A percentile compares a stretch with the other conserved stretches of the same genome.
These are phyloP conservation scores for Poterioochromonas sp. DNA, from an alignment of 352 stramenopile genomes.

Conservation along the genomic window DNA sequence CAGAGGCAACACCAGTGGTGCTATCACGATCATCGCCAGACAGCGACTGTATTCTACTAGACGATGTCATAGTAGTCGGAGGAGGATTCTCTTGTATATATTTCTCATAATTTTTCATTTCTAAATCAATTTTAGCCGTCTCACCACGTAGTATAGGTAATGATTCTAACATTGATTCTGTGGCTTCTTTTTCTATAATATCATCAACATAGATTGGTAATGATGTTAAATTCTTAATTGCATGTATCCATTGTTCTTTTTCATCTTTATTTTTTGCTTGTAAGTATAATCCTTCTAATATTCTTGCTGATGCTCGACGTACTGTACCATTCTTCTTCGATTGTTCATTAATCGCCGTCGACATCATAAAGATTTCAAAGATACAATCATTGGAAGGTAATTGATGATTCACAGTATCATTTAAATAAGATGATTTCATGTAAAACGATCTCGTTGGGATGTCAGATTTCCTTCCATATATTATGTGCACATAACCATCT, in stretches of 20 bases:
- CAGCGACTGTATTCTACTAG: too few species aligned
- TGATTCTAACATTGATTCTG: slow-evolving; percentile 2
- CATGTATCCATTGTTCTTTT: not conserved
- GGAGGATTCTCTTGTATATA: not conserved
- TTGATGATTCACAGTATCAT: not conserved
- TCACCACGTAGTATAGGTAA: slow-evolving; percentile 4
- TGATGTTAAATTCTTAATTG: not conserved
- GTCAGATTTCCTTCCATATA: not conserved
- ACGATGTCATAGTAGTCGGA: too few species aligned
- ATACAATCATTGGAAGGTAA: too few species aligned
- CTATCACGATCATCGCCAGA: too few species aligned
- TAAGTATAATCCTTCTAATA: not conserved
- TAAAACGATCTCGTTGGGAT: slow-evolving; percentile 5
- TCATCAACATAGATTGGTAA: not conserved
- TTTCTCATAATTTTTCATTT: not conserved
- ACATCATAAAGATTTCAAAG: not conserved
- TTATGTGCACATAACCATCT: slow-evolving; percentile 2
- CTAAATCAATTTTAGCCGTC: slow-evolving; percentile 19
- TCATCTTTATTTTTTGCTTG: not conserved
- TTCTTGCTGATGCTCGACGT: too few species aligned
- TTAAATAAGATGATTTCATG: not conserved
- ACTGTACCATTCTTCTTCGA: not conserved
- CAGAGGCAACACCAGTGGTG: too few species aligned
- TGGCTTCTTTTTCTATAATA: not conserved
- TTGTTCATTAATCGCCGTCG: not conserved